phyloP scores from a whole-genome alignment of 2,329 filamentous ascomycete genomes.

The Davidsoniella australis region DNA sequence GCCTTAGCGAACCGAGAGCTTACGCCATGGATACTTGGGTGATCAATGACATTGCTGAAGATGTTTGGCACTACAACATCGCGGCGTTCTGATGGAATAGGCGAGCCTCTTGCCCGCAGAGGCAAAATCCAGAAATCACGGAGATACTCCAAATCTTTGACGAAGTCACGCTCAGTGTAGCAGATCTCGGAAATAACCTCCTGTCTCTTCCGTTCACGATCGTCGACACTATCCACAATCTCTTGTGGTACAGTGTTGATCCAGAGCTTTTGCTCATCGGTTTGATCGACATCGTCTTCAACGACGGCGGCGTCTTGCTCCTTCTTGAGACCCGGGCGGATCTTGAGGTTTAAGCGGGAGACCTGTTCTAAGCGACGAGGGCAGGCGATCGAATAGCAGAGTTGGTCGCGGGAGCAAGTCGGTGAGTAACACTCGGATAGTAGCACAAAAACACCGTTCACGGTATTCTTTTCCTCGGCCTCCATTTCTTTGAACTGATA shows the following conservation, averaged over 20 bases:
- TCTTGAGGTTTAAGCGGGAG: constrained; percentile 81
- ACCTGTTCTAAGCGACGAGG: constrained; percentile 88
- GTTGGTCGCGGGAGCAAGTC: constrained; percentile 83
- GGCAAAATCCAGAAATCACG: constrained; percentile 98
- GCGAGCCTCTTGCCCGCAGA: constrained; percentile 62
- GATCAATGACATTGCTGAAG: constrained; percentile 87
- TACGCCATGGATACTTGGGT: constrained; percentile 64
- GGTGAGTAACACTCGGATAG: constrained; percentile 96
- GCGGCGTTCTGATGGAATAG: constrained; percentile 71
- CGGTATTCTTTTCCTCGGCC: constrained; percentile 49
- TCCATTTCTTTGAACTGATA: constrained; percentile 94
- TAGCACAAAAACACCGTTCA: constrained; percentile 92
- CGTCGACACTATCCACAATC: constrained; percentile 72
- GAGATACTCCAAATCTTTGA: constrained; percentile 95
- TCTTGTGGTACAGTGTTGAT: constrained; percentile 97
- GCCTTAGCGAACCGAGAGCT: constrained; percentile 77
- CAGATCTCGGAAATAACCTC: constrained; percentile 97
- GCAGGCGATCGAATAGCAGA: constrained; percentile 97
- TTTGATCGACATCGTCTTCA: constrained; percentile 69
- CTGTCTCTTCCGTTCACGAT: constrained; percentile 91
- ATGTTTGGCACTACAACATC: constrained; percentile 88
- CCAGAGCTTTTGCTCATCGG: constrained; percentile 95
- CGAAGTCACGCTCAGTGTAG: constrained; percentile 97
- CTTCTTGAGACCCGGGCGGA: constrained; percentile 68
- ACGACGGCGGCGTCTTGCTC: constrained; percentile 39